phyloP scores from a whole-genome alignment of 805 yeast species.

The Lachancea sp. region DNA sequence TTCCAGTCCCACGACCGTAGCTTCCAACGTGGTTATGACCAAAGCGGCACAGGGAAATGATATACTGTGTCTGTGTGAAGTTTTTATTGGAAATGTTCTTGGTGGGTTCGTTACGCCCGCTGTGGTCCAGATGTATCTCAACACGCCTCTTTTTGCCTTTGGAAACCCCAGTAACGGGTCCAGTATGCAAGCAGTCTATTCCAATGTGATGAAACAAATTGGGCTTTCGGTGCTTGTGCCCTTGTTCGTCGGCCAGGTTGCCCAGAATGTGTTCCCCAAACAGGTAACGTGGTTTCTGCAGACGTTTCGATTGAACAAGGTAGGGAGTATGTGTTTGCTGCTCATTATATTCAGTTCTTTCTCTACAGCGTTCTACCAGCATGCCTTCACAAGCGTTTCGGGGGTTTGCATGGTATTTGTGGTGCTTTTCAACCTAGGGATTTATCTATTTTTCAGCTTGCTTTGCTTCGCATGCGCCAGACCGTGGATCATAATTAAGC shows the following conservation, averaged over 20 bases:
- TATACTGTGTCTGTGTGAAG: conserved; percentile 72
- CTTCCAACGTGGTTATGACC: conserved; percentile 91
- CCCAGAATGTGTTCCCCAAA: conserved; percentile 63
- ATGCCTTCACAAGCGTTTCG: conserved; percentile 67
- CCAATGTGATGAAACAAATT: conserved; percentile 77
- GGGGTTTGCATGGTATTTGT: conserved; percentile 65
- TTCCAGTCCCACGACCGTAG: conserved; percentile 86
- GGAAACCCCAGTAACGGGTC: conserved; percentile 71
- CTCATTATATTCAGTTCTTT: conserved; percentile 74
- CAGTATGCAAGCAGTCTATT: conserved; percentile 51
- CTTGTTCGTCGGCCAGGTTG: conserved; percentile 77
- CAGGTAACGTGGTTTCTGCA: conserved; percentile 55
- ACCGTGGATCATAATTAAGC: conserved; percentile 43
- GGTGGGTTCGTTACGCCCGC: conserved; percentile 91
- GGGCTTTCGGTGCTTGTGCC: conserved; percentile 83
- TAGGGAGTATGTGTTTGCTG: conserved; percentile 74
- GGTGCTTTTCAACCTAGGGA: conserved; percentile 76
- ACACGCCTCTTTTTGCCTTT: conserved; percentile 53
- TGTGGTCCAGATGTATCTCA: conserved; percentile 61
- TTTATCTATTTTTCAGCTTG: conserved; percentile 68
- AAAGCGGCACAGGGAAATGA: conserved; percentile 79
- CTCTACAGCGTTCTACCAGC: conserved; percentile 79
- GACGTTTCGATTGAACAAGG: conserved; percentile 56
- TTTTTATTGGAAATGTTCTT: conserved; percentile 72
- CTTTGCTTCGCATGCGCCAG: conserved; percentile 56